These are phyloP conservation scores for Cladophialophora psammophila DNA, from an alignment of 2,329 filamentous ascomycete genomes.

Conservation along the genomic window DNA sequence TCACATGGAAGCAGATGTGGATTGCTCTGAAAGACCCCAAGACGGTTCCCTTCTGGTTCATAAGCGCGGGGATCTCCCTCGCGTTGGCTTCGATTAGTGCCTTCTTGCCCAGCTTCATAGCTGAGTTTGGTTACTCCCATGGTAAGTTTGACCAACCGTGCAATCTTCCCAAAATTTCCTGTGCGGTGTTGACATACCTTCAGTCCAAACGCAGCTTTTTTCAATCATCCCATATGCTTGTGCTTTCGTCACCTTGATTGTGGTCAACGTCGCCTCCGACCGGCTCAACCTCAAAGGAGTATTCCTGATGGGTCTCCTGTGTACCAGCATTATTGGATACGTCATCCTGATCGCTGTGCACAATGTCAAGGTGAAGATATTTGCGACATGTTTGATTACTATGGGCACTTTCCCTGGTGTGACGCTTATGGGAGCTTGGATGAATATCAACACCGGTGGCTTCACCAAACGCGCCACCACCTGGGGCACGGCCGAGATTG, in stretches of 20 bases:
- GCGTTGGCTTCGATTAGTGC: constrained; percentile 17
- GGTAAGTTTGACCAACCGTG: constrained; percentile 10
- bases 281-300: constrained; percentile 17
- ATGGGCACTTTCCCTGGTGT: constrained; percentile 19
- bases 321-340: background rate
- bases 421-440: constrained; percentile 18
- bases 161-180: background rate
- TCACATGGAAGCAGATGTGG: constrained; percentile 14
- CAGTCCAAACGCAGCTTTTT: constrained; percentile 30
- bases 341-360: constrained; percentile 10
- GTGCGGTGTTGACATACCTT: background rate
- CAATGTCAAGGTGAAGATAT: constrained; percentile 11
- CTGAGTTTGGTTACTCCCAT: constrained; percentile 24
- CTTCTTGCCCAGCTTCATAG: constrained; percentile 32
- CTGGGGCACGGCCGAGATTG: constrained; percentile 22
- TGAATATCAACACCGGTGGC: constrained; percentile 20
- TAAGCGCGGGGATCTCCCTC: constrained; percentile 4
- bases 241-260: constrained; percentile 20
- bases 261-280: constrained; percentile 18
- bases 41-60: constrained; percentile 10
- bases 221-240: constrained; percentile 30
- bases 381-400: constrained; percentile 21
- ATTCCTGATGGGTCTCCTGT: constrained; percentile 15
- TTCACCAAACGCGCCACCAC: constrained; percentile 28
- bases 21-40: constrained; percentile 25